Conservation (phyloP, 1,284 basidiomycete species). For the Puccinia polysora region DNA sequence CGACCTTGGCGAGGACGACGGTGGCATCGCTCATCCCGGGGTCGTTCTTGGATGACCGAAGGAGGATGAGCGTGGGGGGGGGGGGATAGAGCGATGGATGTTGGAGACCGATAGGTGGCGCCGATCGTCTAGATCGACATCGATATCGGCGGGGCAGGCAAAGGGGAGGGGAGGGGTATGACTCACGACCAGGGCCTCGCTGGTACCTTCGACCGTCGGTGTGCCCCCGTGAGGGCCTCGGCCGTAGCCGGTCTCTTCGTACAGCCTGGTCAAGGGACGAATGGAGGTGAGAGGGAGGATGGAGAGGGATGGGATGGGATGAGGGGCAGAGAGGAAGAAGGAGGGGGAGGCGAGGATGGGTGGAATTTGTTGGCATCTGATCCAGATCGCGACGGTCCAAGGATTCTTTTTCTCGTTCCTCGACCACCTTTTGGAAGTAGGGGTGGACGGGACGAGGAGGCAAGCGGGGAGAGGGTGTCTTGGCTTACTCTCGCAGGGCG, state of each 20-base stretch:
- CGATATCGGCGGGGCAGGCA: too few species aligned
- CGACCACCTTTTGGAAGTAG: too few species aligned
- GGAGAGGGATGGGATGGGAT: background rate
- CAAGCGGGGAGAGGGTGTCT: too few species aligned
- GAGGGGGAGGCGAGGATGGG: too few species aligned
- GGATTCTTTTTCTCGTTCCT: too few species aligned
- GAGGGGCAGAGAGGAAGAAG: background rate
- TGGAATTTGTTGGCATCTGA: too few species aligned
- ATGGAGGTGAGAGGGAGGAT: background rate
- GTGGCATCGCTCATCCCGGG: constrained; percentile 17
- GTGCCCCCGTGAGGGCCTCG: constrained; percentile 46
- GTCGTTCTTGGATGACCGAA: constrained; percentile 8
- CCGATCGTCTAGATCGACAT: too few species aligned
- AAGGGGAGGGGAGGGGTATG: background rate
- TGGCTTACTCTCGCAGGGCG: constrained; percentile 49
- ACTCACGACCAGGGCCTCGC: constrained; percentile 46
- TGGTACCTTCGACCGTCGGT: constrained; percentile 48
- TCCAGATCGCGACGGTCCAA: too few species aligned
- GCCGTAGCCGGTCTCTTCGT: constrained; percentile 53
- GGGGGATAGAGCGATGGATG: too few species aligned
- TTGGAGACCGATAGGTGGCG: too few species aligned
- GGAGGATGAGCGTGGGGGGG: too few species aligned
- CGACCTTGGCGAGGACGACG: constrained; percentile 5
- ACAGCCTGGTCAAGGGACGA: constrained; percentile 31
- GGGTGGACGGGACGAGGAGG: too few species aligned